Evolutionary conservation across 1,284 basidiomycete genomes (phyloP), one percentile per base, ranked within the genome.

Genomic region (Sphagnurus paluster): DNA sequence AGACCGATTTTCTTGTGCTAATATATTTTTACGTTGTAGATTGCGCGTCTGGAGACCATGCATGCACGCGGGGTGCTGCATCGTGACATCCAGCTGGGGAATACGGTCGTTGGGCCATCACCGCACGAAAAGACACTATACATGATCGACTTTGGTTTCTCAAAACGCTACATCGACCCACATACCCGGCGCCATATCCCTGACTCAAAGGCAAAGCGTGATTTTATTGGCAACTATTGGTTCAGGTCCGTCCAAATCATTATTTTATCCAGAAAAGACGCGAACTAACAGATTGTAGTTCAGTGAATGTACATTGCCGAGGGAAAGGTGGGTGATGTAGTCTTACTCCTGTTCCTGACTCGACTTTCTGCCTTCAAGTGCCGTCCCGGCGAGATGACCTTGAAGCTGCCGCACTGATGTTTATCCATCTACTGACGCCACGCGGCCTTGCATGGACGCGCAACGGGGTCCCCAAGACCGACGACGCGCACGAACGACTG

Each of bases 121-220:
- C 76, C 80, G 0, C 67, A 82, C 49, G 70, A 82, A n/a, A 71
- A 72, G 44, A 73, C 65, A 25, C 73, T 89, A 50, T 88, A 87
- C 57, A 85, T 89, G 85, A 89, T 89, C 56, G 87, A 89, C 63
- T 89, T 89, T 61, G 86, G 86, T 7, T 89, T 89, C 60, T 86
- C 85, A 13, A 89, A 88, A 58, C 74, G 74, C 35, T 89, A 86
- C 54, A 79, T 88, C 53, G 83, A 89, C 63, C 74, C 72, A 14
- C 50, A 62, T 30, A 86, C 84, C 3, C 70, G 65, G 26, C 73
- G 76, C 19, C 86, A 89, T 55, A 84, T 89, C 46, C 76, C 80
- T 14, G 81, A 88, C 49, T 81, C 79, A 55, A 81, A 75, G 51
- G 63, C 59, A 8, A 81, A 81, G 57, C 77, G 84, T 32, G 82